Base-by-base conservation (phyloP, 2,329 filamentous ascomycete species). In the Davidsoniella neocaledoniae region DNA sequence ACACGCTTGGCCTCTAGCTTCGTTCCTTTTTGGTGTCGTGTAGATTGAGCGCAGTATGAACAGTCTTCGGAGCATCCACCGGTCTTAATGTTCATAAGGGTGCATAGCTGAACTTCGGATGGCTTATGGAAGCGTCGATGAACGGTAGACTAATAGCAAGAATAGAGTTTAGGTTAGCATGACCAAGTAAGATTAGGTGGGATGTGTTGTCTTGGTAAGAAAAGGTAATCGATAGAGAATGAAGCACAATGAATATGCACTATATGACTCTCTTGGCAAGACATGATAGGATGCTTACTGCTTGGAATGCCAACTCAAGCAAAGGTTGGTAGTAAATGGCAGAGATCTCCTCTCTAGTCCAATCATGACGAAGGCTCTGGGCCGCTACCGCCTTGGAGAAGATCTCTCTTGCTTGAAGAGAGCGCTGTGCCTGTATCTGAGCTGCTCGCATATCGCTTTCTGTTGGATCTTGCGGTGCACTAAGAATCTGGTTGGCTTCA, bases 51-150 rank as follows among this genome's bases (percentile, higher is more conserved):
- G 64, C 86, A 94, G 75, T 94, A 94, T 21, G 82, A 86, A 68
- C 87, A 94, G 65, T 94, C 87, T 64, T 94, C 87, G 57, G 78
- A 86, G 66, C 87, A 94, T 44, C 87, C 87, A 49, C 87, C 87
- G 7, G 86, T 93, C 63, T 94, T 94, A 70, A 94, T 94, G 71
- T 93, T 94, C 84, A 94, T 93, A 52, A 94, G 72, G 0, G 87
- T 94, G 69, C 87, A 94, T 66, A 94, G 82, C 65, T 94, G 87
- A 55, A 94, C 85, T 25, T 85, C 80, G 43, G 79, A 72, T 5
- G 87, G 84, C 60, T 84, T 76, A 66, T 94, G 87, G 69, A 93
- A 93, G 58, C 82, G 81, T 43, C 86, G 80, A 65, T 94, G 87
- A 51, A 94, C 68, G 36, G 73, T 75, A 56, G 77, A 79, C 86